These are phyloP conservation scores for Baorangia bicolor DNA, from an alignment of 768 basidiomycete genomes.

Conservation along the genomic window DNA sequence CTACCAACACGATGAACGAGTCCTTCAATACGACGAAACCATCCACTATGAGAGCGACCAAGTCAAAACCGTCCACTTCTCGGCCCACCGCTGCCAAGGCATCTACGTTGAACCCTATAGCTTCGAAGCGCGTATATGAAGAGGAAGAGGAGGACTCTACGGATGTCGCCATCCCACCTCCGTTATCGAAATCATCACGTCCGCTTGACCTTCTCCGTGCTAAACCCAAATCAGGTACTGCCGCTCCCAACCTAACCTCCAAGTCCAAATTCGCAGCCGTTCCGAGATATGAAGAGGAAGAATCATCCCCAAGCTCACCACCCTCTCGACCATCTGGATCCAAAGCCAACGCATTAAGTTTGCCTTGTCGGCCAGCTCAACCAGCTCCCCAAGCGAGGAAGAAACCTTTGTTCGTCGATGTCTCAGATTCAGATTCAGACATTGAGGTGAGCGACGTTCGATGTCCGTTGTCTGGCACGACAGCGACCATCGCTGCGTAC, in stretches of 20 bases:
- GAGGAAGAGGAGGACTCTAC: slow-evolving; percentile 10
- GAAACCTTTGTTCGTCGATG: slow-evolving; percentile 20
- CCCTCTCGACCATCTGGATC: neutral
- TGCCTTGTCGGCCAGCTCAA: neutral
- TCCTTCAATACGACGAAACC: slow-evolving; percentile 10
- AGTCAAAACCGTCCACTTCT: slow-evolving; percentile 1
- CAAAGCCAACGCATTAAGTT: neutral
- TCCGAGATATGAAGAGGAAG: slow-evolving; percentile 13
- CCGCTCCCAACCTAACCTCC: neutral
- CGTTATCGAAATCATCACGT: slow-evolving; percentile 19
- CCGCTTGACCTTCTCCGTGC: slow-evolving; percentile 29
- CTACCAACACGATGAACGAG: slow-evolving; percentile 11
- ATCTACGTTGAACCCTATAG: neutral
- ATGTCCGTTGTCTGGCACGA: neutral
- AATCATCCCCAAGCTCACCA: slow-evolving; percentile 6
- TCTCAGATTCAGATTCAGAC: slow-evolving; percentile 26
- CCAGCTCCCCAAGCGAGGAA: slow-evolving; percentile 1
- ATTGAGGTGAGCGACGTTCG: slow-evolving; percentile 17
- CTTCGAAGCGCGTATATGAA: slow-evolving; percentile 2
- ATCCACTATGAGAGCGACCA: neutral
- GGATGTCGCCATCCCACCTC: neutral
- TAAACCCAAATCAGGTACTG: neutral
- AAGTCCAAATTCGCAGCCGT: neutral
- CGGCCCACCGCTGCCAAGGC: neutral
- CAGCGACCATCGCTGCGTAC: neutral